Evolutionary conservation across 169 alveolate genomes (phyloP), one percentile per base, ranked within the genome.

Genomic region (Eimeria praecox): DNA sequence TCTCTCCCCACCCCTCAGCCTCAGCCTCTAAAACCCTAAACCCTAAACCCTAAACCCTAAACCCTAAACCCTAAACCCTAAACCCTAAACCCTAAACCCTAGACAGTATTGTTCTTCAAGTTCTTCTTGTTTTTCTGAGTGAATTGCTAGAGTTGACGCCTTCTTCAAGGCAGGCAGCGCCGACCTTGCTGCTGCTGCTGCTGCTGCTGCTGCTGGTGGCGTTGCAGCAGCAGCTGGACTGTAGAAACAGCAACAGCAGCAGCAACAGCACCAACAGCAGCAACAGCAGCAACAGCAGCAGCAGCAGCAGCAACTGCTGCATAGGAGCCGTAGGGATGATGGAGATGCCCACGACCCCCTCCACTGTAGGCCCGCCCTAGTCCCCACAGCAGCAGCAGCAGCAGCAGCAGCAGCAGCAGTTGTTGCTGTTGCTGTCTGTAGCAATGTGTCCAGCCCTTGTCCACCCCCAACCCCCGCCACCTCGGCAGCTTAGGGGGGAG

Each of bases 11-110:
- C 80, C 80, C 44, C 9, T 35, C 75, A 69, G n/a, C n/a, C n/a
- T n/a, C n/a, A n/a, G n/a, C 9, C 38, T 30, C 40, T 35, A 8
- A 69, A 69, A 9, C 75, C 24, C 24, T 64, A 3, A n/a, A 35
- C 80, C 40, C 80, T 22, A 69, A 69, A 69, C 80, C 40, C 80
- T 69, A 69, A 64, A 64, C 75, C 44, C 80, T 69, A n/a, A 18
- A 69, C 80, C 80, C 80, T 69, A 69, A 69, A 69, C 80, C 80
- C 80, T 69, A 69, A 69, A 69, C 80, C 80, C 80, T 69, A 69
- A 35, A 69, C 80, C 80, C 80, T 69, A 69, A 69, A 69, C 80
- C 80, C 80, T 69, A 69, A 69, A 69, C 80, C 80, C 44, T 69
- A n/a, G 80, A 16, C 8, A 27, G 66, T 18, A 2, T 9, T 16